These are phyloP conservation scores for Pluteus cervinus DNA, from an alignment of 768 basidiomycete genomes.

Conservation along the genomic window DNA sequence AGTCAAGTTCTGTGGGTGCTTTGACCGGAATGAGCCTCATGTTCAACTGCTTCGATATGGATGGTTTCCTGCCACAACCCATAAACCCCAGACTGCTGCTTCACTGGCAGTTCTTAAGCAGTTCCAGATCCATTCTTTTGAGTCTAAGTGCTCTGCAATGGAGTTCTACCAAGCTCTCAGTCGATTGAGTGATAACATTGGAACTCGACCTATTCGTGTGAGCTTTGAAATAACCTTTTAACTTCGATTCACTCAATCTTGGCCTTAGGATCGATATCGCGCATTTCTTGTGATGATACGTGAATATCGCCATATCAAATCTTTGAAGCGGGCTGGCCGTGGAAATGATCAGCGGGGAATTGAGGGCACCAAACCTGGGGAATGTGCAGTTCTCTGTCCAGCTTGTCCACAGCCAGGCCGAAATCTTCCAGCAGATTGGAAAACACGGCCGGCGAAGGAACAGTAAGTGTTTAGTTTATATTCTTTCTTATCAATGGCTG, in stretches of 20 bases:
- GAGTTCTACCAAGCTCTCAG: slow-evolving; percentile 23
- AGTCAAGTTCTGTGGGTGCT: slow-evolving; percentile 26
- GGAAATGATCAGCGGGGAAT: slow-evolving; percentile 16
- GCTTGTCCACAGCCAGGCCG: slow-evolving; percentile 24
- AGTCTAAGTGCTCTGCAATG: slow-evolving; percentile 20
- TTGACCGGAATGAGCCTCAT: slow-evolving; percentile 6
- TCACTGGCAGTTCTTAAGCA: slow-evolving; percentile 16
- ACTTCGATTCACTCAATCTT: slow-evolving; percentile 1
- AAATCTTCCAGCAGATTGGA: slow-evolving; percentile 21
- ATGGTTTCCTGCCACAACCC: slow-evolving; percentile 24
- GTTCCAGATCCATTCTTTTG: slow-evolving; percentile 19
- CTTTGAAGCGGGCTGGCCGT: slow-evolving; percentile 18
- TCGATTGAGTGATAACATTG: slow-evolving; percentile 17
- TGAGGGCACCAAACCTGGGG: slow-evolving; percentile 13
- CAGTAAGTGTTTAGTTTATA: slow-evolving; percentile 8
- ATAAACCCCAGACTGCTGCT: slow-evolving; percentile 17
- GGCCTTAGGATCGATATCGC: slow-evolving; percentile 21
- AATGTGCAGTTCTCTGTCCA: slow-evolving; percentile 22
- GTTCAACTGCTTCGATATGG: slow-evolving; percentile 22
- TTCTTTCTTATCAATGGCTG: background rate
- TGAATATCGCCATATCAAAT: slow-evolving; percentile 16
- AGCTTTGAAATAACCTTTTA: no score
- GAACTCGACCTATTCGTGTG: slow-evolving; percentile 11
- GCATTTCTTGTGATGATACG: slow-evolving; percentile 16
- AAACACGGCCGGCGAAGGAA: slow-evolving; percentile 5